These are phyloP conservation scores for Plasmodium vivax DNA, from an alignment of 169 alveolate species.

Conservation along the genomic window DNA sequence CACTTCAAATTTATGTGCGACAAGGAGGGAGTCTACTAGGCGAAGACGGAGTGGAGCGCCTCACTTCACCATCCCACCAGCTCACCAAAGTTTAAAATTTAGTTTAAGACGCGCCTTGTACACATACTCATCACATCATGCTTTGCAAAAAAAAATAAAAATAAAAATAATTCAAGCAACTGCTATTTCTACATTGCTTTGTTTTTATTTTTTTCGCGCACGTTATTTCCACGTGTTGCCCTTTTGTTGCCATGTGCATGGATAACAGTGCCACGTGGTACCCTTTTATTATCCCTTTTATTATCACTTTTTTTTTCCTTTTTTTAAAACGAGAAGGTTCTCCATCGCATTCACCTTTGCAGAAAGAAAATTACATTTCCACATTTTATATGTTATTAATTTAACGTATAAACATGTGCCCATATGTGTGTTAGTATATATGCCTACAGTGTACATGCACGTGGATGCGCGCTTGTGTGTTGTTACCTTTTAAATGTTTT, in stretches of 20 bases:
- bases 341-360: constrained; percentile 1
- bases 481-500: constrained; percentile 5
- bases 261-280: background rate
- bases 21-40: constrained; percentile 62
- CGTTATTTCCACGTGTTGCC: background rate
- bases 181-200: background rate
- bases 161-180: background rate
- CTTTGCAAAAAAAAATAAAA: background rate
- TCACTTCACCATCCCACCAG: background rate
- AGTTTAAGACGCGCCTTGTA: background rate
- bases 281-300: background rate
- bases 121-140: background rate
- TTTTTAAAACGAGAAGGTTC: constrained; percentile 45
- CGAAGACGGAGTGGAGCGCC: background rate
- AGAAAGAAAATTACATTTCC: constrained; percentile 17
- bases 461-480: background rate
- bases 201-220: background rate
- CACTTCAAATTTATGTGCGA: constrained; percentile 73
- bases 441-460: constrained; percentile 1
- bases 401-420: constrained; percentile 1
- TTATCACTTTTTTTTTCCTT: background rate
- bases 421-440: background rate
- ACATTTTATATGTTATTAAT: constrained; percentile 33
- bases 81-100: background rate
- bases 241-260: background rate